These are phyloP conservation scores for Crithidia expoeki DNA, from an alignment of 208 protist genomes.

Conservation along the genomic window DNA sequence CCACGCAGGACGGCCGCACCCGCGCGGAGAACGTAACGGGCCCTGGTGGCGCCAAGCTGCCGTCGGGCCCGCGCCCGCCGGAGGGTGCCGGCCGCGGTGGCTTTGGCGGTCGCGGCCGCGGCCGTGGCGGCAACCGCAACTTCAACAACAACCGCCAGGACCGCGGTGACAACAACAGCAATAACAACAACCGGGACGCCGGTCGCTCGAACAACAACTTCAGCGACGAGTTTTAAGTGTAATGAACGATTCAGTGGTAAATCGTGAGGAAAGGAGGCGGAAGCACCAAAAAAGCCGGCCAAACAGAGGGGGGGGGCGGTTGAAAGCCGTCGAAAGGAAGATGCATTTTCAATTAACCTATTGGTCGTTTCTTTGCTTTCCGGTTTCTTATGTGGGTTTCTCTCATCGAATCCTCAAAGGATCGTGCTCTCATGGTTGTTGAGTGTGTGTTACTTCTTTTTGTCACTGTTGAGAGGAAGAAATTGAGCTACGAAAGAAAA, in stretches of 20 bases:
- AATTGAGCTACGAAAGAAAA: not conserved
- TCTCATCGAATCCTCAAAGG: no score
- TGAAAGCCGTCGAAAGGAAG: no score
- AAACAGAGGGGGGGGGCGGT: not conserved
- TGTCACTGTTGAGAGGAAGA: slow-evolving; percentile 1
- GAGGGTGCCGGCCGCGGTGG: slow-evolving; percentile 50
- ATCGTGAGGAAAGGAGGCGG: not conserved
- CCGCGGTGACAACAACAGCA: slow-evolving; percentile 36
- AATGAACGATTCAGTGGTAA: no score
- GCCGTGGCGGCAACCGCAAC: slow-evolving; percentile 32
- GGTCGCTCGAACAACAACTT: slow-evolving; percentile 67
- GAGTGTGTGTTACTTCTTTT: not conserved
- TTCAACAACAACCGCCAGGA: slow-evolving; percentile 52
- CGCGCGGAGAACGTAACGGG: slow-evolving; percentile 89
- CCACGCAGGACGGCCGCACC: slow-evolving; percentile 84
- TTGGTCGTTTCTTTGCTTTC: not conserved
- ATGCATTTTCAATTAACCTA: no score
- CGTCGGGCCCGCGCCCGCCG: slow-evolving; percentile 78
- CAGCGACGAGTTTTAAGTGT: slow-evolving; percentile 81
- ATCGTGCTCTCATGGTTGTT: not conserved
- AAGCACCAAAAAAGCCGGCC: not conserved
- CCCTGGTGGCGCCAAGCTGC: slow-evolving; percentile 80
- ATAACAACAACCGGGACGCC: slow-evolving; percentile 37
- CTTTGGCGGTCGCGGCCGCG: slow-evolving; percentile 48
- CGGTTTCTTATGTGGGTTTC: no score